Conservation (phyloP, 1,139 yeast species). For the Yarrowia galli region DNA sequence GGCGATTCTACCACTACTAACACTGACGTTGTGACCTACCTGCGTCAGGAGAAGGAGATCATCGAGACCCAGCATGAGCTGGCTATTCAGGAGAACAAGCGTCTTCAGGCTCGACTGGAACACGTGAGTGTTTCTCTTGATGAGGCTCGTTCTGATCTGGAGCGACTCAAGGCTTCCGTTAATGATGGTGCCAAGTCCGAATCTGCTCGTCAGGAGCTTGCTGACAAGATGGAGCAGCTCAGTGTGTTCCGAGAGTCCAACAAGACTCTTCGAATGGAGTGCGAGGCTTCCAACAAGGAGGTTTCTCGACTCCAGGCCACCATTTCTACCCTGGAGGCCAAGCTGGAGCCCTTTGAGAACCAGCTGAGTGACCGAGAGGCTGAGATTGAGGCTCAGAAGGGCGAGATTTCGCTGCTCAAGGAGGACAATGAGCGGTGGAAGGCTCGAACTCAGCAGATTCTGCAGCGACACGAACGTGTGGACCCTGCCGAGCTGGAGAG, state of each 20-base stretch:
- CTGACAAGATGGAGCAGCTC: constrained; percentile 70
- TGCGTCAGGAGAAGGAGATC: constrained; percentile 80
- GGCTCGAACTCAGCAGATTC: constrained; percentile 57
- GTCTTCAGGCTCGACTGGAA: constrained; percentile 54
- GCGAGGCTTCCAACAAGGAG: constrained; percentile 49
- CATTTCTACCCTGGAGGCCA: constrained; percentile 49
- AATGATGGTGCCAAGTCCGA: constrained; percentile 50
- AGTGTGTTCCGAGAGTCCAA: constrained; percentile 79
- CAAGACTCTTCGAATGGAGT: constrained; percentile 66
- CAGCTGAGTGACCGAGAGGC: constrained; percentile 52
- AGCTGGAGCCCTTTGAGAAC: constrained; percentile 51
- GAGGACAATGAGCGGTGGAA: constrained; percentile 63
- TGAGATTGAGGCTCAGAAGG: constrained; percentile 55
- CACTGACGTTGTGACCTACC: constrained; percentile 62
- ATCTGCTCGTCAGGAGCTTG: constrained; percentile 59
- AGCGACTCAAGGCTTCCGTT: constrained; percentile 40
- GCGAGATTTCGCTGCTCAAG: constrained; percentile 52
- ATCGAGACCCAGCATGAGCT: constrained; percentile 65
- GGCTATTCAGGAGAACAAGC: constrained; percentile 58
- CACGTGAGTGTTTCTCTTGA: constrained; percentile 49
- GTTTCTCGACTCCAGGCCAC: constrained; percentile 51
- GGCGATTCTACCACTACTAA: neutral
- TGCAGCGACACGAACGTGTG: constrained; percentile 57
- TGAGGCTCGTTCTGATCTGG: constrained; percentile 49
- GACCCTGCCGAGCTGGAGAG: constrained; percentile 57